Conservation (phyloP, 768 basidiomycete genomes). For the Phlegmacium glaucopus region DNA sequence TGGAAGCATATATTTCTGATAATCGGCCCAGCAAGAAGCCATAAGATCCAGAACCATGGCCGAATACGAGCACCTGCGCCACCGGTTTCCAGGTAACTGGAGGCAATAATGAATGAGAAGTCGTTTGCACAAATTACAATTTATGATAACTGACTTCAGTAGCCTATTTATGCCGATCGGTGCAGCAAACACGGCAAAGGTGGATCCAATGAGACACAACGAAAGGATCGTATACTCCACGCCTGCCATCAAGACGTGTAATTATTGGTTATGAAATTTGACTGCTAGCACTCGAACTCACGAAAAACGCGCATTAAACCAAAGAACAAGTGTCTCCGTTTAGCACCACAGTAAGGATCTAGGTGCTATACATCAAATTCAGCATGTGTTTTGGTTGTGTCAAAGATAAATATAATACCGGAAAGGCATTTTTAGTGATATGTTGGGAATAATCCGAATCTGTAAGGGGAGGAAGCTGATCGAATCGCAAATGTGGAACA, state of each 20-base stretch:
- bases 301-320: too few relatives aligned
- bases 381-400: slow-evolving; percentile 37
- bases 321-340: too few relatives aligned
- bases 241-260: slow-evolving; percentile 7
- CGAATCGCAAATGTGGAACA: too few relatives aligned
- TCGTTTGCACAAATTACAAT: neutral
- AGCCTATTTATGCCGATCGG: slow-evolving; percentile 39
- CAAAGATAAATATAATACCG: slow-evolving; percentile 43
- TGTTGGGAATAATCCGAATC: too few relatives aligned
- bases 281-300: too few relatives aligned
- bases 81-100: slow-evolving; percentile 54
- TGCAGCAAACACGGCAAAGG: slow-evolving; percentile 26
- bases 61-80: slow-evolving; percentile 45
- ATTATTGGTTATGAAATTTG: neutral
- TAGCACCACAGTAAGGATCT: too few relatives aligned
- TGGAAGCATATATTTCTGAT: slow-evolving; percentile 43
- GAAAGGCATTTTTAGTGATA: too few relatives aligned
- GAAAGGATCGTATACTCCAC: slow-evolving; percentile 29
- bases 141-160: slow-evolving; percentile 26
- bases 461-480: too few relatives aligned
- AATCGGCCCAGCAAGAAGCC: slow-evolving; percentile 47
- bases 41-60: slow-evolving; percentile 69
- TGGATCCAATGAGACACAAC: slow-evolving; percentile 23
- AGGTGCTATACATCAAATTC: neutral
- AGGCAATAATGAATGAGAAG: neutral